Percentiles rank a stretch among this genome's conserved stretches.
These are phyloP conservation scores for Pyricularia grisea DNA, from an alignment of 2,329 filamentous ascomycete species.

Conservation along the genomic window DNA sequence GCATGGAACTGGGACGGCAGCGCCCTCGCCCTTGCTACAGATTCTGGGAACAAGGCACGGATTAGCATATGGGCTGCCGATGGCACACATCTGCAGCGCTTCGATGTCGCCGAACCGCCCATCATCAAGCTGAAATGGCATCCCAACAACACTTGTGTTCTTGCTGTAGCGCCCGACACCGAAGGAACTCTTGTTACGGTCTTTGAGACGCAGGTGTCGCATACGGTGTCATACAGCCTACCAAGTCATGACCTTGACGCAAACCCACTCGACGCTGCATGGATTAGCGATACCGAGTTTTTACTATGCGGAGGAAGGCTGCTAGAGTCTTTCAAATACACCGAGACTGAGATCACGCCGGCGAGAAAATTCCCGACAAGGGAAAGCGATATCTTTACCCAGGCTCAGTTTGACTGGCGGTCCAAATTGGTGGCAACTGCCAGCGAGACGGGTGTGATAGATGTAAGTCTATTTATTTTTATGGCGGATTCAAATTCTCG, in stretches of 20 bases:
- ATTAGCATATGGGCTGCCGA: conserved; percentile 48
- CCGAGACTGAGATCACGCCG: conserved; percentile 34
- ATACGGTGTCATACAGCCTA: conserved; percentile 37
- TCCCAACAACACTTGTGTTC: conserved; percentile 40
- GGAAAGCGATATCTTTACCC: conserved; percentile 42
- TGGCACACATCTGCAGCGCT: conserved; percentile 40
- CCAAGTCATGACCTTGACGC: conserved; percentile 38
- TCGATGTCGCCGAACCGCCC: conserved; percentile 50
- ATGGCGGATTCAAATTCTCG: background rate
- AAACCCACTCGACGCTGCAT: conserved; percentile 47
- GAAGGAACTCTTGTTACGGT: conserved; percentile 46
- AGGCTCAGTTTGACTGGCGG: conserved; percentile 45
- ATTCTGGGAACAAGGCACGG: conserved; percentile 40
- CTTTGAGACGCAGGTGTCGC: conserved; percentile 33
- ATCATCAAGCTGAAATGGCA: conserved; percentile 55
- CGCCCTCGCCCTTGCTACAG: conserved; percentile 48
- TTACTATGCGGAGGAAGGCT: conserved; percentile 48
- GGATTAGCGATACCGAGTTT: conserved; percentile 50
- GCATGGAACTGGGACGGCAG: conserved; percentile 50
- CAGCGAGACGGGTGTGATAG: conserved; percentile 48
- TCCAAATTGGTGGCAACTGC: conserved; percentile 48
- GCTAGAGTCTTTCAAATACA: conserved; percentile 37
- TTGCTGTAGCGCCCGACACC: conserved; percentile 47
- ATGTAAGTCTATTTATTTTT: conserved; percentile 34
- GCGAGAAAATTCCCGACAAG: conserved; percentile 41